Evolutionary conservation across 176 grass and related monocot genomes (phyloP), one percentile per base, ranked within the genome.

Genomic region (Cenchrus purpureus): DNA sequence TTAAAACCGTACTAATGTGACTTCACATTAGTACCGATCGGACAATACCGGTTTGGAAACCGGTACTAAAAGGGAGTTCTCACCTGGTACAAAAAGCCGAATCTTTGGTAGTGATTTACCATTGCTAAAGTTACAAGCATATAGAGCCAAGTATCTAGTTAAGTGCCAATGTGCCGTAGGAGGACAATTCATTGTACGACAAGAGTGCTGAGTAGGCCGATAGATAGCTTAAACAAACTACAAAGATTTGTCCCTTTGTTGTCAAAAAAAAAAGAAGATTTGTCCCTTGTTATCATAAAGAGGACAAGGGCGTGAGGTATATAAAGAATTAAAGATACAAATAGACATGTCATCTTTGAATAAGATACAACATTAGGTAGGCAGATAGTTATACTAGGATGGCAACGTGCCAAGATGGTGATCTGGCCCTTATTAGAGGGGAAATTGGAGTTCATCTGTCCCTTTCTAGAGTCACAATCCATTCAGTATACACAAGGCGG

Each of bases 191-290:
- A 74, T 46, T 67, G 40, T 7, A 66, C 7, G 68, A 74, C 76
- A 76, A 34, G 40, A n/a, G 25, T 53, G 69, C 52, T 89, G 87
- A 74, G 51, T 80, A 45, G 31, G 57, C 20, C 37, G 46, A 64
- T 71, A 53, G 5, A 79, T 4, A 52, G 31, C 5, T 54, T 29
- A 65, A 77, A 84, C 32, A 65, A 77, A 84, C 32, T 3, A 45
- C 19, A 20, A 46, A 7, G 49, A 46, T 67, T 76, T 54, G 63
- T 54, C 8, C 0, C 71, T 29, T 74, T 32, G 40, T 44, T 44
- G 6, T 44, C 4, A 25, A 25, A 25, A 25, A 25, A 25, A 25
- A 25, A 25, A 25, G 25, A 25, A 7, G 48, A 45, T 67, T 76
- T 54, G 62, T 54, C 7, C 0, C 72, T 31, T 62, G 13, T 7